Evolutionary conservation across 164 flowering plant species (phyloP), one percentile per base, ranked within the genome.

Genomic region (Aristolochia californica): DNA sequence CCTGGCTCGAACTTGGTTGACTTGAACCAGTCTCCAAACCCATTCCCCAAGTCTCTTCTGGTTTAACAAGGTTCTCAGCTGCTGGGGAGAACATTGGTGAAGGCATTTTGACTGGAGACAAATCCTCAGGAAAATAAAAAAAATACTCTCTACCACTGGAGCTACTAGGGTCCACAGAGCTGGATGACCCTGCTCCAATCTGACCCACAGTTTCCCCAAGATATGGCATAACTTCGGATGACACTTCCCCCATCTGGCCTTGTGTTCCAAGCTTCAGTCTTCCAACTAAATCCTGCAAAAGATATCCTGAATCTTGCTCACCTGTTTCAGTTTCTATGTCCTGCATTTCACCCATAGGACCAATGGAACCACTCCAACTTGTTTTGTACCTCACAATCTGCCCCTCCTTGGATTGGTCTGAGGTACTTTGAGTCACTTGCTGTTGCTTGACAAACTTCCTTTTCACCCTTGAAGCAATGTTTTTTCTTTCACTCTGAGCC

Each of bases 391-490:
- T 69, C 64, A 78, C 75, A 21, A 82, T 59, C 74, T 73, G 76
- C 58, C 72, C 78, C 62, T 74, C 80, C 57, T 47, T 24, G 16
- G 74, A 48, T 21, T 75, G 43, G 48, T 44, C 69, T 57, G 59
- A 11, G 30, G 40, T 44, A 57, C 43, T 55, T 1, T 28, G 49
- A 40, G 55, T 75, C 26, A 24, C 65, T 48, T 64, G 69, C 13
- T 74, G 78, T 48, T 83, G 83, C 65, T 72, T 82, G 34, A 82
- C 56, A 60, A 82, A 78, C 72, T 76, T 84, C 66, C 82, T 77
- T 65, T 62, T 76, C 44, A 66, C 67, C 65, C 75, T 77, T 49
- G 84, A 74, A 43, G 58, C 70, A 20, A 79, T 64, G 11, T 53
- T 60, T 63, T 57, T 66, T 28, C 66, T 72, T 62, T 77, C 85